Conservation (phyloP, 805 yeast species). For the Teunomyces tritomae region DNA sequence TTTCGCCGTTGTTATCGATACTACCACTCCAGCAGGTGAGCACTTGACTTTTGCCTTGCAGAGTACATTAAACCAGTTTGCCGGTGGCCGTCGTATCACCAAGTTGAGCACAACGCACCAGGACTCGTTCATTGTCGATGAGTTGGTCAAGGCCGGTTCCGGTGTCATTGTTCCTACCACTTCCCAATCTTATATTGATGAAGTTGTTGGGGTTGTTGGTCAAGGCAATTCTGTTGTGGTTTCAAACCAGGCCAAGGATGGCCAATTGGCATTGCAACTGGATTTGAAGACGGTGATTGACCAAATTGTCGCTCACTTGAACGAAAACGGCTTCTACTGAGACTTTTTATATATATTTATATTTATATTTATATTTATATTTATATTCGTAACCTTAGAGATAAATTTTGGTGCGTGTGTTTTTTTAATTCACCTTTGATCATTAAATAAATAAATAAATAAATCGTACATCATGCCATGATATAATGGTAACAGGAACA, state of each 20-base stretch:
- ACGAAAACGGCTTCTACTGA: constrained; percentile 78
- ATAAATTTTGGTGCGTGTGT: not conserved
- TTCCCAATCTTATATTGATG: constrained; percentile 45
- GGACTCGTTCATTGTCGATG: constrained; percentile 65
- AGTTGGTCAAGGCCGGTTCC: constrained; percentile 84
- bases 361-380: no score
- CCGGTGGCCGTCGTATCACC: constrained; percentile 79
- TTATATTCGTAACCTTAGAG: no score
- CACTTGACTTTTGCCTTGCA: constrained; percentile 76
- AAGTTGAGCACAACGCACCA: constrained; percentile 40
- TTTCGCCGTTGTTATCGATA: constrained; percentile 64
- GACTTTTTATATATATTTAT: not conserved
- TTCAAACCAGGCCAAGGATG: constrained; percentile 11
- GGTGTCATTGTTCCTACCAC: constrained; percentile 68
- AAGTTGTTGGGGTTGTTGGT: constrained; percentile 55
- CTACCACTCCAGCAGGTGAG: constrained; percentile 48
- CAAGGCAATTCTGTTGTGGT: constrained; percentile 54
- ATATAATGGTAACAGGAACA: not conserved
- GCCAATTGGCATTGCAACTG: constrained; percentile 8
- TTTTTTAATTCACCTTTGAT: not conserved
- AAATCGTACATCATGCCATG: constrained; percentile 1
- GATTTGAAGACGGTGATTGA: constrained; percentile 51
- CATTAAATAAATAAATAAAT: constrained; percentile 1
- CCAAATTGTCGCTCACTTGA: constrained; percentile 68
- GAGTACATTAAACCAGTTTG: constrained; percentile 84